These are phyloP conservation scores for Mimosa pudica DNA, from an alignment of 306 rosid genomes.

Conservation along the genomic window DNA sequence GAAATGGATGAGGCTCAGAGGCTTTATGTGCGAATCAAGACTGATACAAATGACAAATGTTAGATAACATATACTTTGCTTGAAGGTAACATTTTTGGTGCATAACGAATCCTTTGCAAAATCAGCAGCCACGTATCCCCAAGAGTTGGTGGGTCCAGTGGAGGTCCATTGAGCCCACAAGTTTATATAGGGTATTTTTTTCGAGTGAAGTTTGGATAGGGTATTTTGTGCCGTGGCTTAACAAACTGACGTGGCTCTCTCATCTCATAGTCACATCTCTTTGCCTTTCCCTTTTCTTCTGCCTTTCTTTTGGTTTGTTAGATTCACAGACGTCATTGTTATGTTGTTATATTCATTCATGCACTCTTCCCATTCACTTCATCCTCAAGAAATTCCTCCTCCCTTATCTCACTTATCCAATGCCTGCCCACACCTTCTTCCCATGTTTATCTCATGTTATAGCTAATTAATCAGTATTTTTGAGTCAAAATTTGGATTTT, in stretches of 20 bases:
- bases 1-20: too few species aligned
- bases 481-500: neutral
- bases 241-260: neutral
- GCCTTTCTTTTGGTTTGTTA: neutral
- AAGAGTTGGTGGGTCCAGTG: neutral
- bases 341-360: neutral
- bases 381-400: neutral
- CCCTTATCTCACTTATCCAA: neutral
- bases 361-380: neutral
- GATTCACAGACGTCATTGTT: neutral
- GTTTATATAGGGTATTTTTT: neutral
- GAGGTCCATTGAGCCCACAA: neutral
- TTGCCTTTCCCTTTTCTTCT: neutral
- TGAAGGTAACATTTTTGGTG: slow-evolving; percentile 17
- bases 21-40: too few species aligned
- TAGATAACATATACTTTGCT: slow-evolving; percentile 1
- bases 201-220: neutral
- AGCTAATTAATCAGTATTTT: neutral
- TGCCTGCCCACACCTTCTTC: neutral
- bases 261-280: neutral
- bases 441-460: neutral
- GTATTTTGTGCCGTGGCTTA: neutral
- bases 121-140: neutral
- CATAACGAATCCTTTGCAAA: neutral
- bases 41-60: too few species aligned